These are phyloP conservation scores for Mycosarcoma mackinlayi DNA, from an alignment of 1,284 basidiomycete species.

Conservation along the genomic window DNA sequence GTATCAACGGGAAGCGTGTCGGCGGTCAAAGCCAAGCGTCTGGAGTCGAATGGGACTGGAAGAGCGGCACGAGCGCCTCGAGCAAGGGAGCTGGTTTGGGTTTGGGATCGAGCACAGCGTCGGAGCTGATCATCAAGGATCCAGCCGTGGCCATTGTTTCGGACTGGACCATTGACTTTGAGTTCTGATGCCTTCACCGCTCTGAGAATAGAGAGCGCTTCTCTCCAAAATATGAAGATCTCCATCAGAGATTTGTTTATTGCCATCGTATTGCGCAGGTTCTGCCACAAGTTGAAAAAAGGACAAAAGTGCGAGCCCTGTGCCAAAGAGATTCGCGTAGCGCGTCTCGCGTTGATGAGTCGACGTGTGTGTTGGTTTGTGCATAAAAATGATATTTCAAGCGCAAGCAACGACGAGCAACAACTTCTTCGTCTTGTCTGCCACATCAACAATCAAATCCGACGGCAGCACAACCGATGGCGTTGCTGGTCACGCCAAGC, in stretches of 20 bases:
- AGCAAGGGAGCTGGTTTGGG: constrained; percentile 25
- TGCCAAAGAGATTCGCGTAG: constrained; percentile 7
- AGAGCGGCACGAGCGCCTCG: constrained; percentile 32
- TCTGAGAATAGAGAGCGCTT: too few species aligned
- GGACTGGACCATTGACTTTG: constrained; percentile 59
- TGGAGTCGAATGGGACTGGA: constrained; percentile 50
- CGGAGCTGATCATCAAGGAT: constrained; percentile 60
- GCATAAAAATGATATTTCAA: neutral
- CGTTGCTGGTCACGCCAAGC: neutral
- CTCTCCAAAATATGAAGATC: neutral
- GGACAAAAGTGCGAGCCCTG: too few species aligned
- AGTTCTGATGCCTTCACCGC: constrained; percentile 26
- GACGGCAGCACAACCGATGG: constrained; percentile 8
- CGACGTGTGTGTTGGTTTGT: neutral
- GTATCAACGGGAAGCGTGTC: constrained; percentile 29
- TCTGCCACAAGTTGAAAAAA: neutral
- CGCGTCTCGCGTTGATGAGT: constrained; percentile 15
- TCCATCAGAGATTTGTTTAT: neutral
- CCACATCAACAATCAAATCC: constrained; percentile 2
- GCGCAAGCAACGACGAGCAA: neutral
- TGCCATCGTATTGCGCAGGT: neutral
- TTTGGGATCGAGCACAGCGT: constrained; percentile 32
- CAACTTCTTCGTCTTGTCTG: neutral
- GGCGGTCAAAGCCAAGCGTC: constrained; percentile 5
- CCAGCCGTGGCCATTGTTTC: constrained; percentile 50